Conservation (phyloP, 805 yeast genomes). For the Metschnikowia koreensis region DNA sequence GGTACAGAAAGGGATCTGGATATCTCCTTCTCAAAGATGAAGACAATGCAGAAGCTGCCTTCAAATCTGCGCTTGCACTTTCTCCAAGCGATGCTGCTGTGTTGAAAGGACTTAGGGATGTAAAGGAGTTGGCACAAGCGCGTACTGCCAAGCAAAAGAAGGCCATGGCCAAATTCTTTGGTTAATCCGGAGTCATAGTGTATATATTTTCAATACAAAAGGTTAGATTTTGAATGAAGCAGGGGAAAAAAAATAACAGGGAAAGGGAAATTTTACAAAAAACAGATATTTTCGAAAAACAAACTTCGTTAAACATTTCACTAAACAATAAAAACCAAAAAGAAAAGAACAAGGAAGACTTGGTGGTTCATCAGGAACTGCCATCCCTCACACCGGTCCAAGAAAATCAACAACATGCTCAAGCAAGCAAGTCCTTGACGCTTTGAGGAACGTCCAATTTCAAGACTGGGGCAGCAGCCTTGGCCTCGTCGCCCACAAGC, state of each 20-base stretch:
- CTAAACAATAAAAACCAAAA: background rate
- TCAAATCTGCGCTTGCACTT: conserved; percentile 60
- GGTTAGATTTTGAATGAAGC: too few species aligned
- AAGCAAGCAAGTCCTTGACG: background rate
- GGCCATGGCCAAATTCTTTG: conserved; percentile 70
- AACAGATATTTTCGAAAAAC: background rate
- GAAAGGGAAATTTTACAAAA: background rate
- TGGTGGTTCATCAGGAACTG: background rate
- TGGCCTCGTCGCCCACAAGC: conserved; percentile 1
- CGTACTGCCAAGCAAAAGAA: conserved; percentile 68
- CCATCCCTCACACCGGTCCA: background rate
- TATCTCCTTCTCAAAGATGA: conserved; percentile 60
- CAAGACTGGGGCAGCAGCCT: background rate
- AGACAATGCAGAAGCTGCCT: conserved; percentile 64
- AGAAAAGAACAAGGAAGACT: background rate
- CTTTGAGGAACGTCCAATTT: background rate
- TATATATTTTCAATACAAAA: background rate
- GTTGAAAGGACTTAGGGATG: conserved; percentile 57
- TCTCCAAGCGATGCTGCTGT: conserved; percentile 77
- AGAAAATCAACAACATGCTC: background rate
- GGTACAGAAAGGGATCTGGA: conserved; percentile 82
- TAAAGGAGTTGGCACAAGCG: conserved; percentile 50
- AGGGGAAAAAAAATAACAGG: too few species aligned
- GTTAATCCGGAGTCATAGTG: background rate
- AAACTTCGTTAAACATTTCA: background rate